phyloP scores from a whole-genome alignment of 2,329 filamentous ascomycete genomes.

The Didymella keratinophila region DNA sequence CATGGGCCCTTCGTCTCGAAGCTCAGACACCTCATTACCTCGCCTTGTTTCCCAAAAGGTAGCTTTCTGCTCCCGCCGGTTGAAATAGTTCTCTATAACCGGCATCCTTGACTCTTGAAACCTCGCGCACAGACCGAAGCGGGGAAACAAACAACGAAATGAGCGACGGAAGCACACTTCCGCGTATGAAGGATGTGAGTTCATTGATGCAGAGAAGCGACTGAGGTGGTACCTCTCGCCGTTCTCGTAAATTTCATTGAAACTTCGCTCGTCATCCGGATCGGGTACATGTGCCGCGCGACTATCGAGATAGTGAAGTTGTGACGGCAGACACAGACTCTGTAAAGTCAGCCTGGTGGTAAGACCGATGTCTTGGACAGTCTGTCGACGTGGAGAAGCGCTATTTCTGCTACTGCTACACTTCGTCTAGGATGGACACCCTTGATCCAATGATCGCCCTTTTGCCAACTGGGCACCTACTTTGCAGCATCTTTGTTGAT shows the following conservation, averaged over 20 bases:
- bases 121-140: slow-evolving; percentile 13
- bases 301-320: not conserved
- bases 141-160: slow-evolving; percentile 10
- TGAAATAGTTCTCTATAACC: slow-evolving; percentile 1
- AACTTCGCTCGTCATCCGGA: not conserved
- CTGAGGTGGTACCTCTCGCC: not conserved
- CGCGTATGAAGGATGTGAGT: slow-evolving; percentile 1
- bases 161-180: not conserved
- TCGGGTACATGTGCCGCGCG: not conserved
- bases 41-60: slow-evolving; percentile 4
- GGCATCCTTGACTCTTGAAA: slow-evolving; percentile 13
- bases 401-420: not conserved
- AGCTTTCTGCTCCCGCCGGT: slow-evolving; percentile 9
- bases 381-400: not conserved
- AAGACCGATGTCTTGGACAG: not conserved
- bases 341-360: not conserved
- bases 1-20: slow-evolving; percentile 4
- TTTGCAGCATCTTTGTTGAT: not conserved
- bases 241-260: slow-evolving; percentile 7
- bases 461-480: not conserved
- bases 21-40: slow-evolving; percentile 8
- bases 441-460: not conserved
- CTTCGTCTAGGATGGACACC: not conserved
- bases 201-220: not conserved
- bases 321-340: not conserved